Conservation (phyloP, 2,329 filamentous ascomycete species). For the Colletotrichum nymphaeae region DNA sequence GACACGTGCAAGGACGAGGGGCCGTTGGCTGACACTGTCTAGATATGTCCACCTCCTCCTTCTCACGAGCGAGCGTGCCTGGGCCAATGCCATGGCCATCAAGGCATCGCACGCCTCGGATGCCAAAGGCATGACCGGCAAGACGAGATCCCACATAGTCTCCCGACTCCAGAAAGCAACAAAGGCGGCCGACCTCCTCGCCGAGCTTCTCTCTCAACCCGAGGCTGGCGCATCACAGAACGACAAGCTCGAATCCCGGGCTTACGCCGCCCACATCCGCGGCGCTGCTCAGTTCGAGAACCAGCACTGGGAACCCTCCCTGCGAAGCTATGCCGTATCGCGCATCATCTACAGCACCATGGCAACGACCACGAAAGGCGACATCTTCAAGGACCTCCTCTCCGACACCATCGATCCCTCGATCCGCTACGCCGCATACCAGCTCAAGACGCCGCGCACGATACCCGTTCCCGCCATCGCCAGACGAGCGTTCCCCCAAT, state of each 20-base stretch:
- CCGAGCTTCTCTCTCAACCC: conserved; percentile 72
- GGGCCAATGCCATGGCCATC: conserved; percentile 96
- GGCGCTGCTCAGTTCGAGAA: conserved; percentile 89
- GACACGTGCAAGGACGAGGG: background rate
- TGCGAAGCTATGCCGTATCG: conserved; percentile 80
- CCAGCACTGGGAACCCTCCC: conserved; percentile 83
- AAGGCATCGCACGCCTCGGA: conserved; percentile 85
- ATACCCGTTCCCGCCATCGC: conserved; percentile 84
- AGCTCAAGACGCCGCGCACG: conserved; percentile 87
- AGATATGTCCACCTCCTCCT: conserved; percentile 85
- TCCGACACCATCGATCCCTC: conserved; percentile 90
- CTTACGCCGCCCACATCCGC: conserved; percentile 81
- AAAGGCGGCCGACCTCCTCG: conserved; percentile 75
- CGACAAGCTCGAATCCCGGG: conserved; percentile 86
- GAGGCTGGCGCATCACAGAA: conserved; percentile 71
- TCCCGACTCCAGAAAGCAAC: conserved; percentile 87
- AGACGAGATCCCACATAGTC: conserved; percentile 87
- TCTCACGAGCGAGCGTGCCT: conserved; percentile 88
- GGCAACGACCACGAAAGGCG: conserved; percentile 73
- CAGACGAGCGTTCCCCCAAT: conserved; percentile 79
- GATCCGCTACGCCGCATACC: conserved; percentile 94
- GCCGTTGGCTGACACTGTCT: conserved; percentile 32
- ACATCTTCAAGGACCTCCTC: conserved; percentile 87
- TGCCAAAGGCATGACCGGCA: conserved; percentile 81
- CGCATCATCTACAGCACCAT: conserved; percentile 87